Evolutionary conservation across 2,329 filamentous ascomycete species (phyloP).

Genomic region (Diaporthe caulivora): DNA sequence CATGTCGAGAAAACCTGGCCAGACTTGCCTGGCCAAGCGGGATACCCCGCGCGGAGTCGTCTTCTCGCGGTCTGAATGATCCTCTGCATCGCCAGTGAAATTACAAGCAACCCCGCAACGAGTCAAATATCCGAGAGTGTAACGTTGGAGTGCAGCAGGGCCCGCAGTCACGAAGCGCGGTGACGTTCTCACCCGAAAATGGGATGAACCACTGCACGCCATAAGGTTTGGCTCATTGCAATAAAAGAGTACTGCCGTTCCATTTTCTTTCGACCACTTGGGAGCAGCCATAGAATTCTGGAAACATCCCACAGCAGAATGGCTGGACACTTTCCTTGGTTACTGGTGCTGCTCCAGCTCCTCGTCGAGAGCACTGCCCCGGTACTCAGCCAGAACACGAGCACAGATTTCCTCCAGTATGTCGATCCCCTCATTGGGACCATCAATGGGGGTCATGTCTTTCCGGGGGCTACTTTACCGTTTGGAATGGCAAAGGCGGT

Average conservation of each 20-base stretch:
- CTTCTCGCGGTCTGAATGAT: not conserved
- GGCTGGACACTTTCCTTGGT: not conserved
- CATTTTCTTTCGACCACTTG: not conserved
- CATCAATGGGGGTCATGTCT: constrained; percentile 47
- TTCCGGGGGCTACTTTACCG: constrained; percentile 46
- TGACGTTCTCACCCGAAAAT: not conserved
- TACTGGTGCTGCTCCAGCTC: not conserved
- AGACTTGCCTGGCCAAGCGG: not conserved
- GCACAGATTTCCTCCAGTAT: constrained; percentile 17
- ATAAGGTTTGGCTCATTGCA: not conserved
- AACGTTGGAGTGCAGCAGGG: constrained; percentile 27
- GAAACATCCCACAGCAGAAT: not conserved
- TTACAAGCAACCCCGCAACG: constrained; percentile 18
- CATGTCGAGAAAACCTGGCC: not conserved
- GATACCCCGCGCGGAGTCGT: not conserved
- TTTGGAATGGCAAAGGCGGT: constrained; percentile 49
- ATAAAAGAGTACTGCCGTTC: not conserved
- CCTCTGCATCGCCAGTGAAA: not conserved
- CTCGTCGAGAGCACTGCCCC: not conserved
- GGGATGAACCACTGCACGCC: constrained; percentile 2
- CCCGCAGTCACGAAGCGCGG: not conserved
- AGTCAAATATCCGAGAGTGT: constrained; percentile 26
- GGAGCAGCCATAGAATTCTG: not conserved
- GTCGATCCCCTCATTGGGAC: constrained; percentile 47
- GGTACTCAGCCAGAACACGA: constrained; percentile 16